Base-by-base conservation (phyloP, 306 rosid species). In the Trifolium pratense region DNA sequence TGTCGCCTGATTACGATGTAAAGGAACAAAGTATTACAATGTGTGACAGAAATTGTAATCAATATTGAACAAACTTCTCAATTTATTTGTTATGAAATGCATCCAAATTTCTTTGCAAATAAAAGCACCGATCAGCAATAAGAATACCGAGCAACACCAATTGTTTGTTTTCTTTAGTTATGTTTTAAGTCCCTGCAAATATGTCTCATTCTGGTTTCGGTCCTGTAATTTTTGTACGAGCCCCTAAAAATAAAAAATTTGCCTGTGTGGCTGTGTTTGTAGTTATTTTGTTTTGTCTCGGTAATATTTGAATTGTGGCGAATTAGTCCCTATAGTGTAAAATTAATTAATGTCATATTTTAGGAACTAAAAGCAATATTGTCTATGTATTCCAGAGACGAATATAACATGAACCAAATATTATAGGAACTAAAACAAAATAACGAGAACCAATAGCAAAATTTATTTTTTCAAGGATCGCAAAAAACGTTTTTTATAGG, bases 1-100 rank as follows among this genome's bases (percentile, higher is more conserved):
- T 0, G 97, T 90, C 31, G 97, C 99, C 99, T 95, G 90, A 80
- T 75, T 57, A 72, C 4, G 29, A 77, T 14, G 66, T 55, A 61
- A 76, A 63, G 9, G 48, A 63, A 62, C 34, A 75, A 71, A 70
- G 65, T 17, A 72, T 70, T 51, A 82, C 61, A 16, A 75, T 18
- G 62, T 60, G 71, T 1, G 55, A 63, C 5, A 51, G 0, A 79
- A 69, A 40, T 29, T 46, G 18, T 53, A 17, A 23, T 53, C 34
- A 43, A 68, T 40, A 45, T 21, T 43, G 34, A 66, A 53, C 9
- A 73, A 42, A 72, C 10, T 14, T 46, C 17, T 46, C n/a, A 42
- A 12, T 12, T 42, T 12, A 12, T n/a, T n/a, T n/a, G n/a, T n/a
- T n/a, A n/a, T n/a, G n/a, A n/a, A n/a, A n/a, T n/a, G n/a, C n/a